Base-by-base conservation (phyloP, 306 rosid genomes). In the Quercus alba region DNA sequence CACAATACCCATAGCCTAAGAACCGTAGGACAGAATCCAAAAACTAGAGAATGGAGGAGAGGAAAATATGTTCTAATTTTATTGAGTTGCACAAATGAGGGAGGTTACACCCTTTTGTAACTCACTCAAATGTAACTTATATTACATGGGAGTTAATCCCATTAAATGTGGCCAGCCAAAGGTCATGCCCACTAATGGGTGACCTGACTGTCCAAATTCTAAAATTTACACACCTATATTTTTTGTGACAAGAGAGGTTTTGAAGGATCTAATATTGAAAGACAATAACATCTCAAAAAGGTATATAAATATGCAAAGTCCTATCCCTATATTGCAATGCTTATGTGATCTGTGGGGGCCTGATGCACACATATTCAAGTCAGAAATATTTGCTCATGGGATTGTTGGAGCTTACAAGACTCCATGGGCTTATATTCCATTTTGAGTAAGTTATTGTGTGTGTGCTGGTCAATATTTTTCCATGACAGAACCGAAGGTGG, bases 381-480 rank as follows among this genome's bases (percentile, higher is more conserved):
- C 38, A 33, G 6, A 33, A 33, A 33, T 0, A 33, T 33, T 33
- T 33, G 38, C 38, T 33, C 38, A 33, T 33, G 38, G 38, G 38
- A 33, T 33, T 33, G 38, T 33, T 33, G 41, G 41, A 33, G 41
- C 41, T 33, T 82, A 86, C 79, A 83, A 81, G 78, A 56, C 74
- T 73, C 90, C 91, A 18, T 90, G 83, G 1, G 88, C 91, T 3
- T 88, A 87, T 70, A 75, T 89, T 49, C 93, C 97, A 46, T 94
- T 92, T 5, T 92, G 96, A 35, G 33, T 74, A 1, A 94, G 94
- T 5, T 13, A 88, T 15, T 89, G 89, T 0, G 68, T 83, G 3
- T 92, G 93, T 5, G 83, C 41, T 13, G 94, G 97, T 56, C 97
- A 84, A 23, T 79, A 90, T 31, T 80, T 89, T 12, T 94, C 95